Evolutionary conservation across 306 rosid genomes (phyloP), one percentile per base, ranked within the genome.

Genomic region (Mimosa pudica): DNA sequence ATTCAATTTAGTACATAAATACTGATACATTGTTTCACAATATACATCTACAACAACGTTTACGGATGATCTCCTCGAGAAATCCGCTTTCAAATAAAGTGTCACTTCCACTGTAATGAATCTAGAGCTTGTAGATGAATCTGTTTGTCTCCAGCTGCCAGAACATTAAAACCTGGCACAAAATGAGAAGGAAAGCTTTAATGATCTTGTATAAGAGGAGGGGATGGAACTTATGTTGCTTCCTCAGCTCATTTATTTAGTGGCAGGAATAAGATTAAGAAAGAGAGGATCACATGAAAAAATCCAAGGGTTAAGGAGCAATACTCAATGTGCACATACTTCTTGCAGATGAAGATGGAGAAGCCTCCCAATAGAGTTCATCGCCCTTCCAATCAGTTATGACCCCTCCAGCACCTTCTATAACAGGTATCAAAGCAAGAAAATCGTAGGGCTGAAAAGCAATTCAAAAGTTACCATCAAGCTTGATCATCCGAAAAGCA

Each of bases 361-460:
- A 89, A 83, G 99, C 98, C 73, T 91, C 97, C 99, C 99, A 95
- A 51, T 11, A 45, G 44, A 95, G 95, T 70, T 86, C 75, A 54
- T 89, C 80, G 60, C 99, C 99, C 83, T 89, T 90, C 99, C 99
- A 95, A 84, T 93, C 98, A 72, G 99, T 95, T 75, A 95, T 87
- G 81, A 87, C 87, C 67, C 99, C 98, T 54, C 98, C 99, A 49
- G 97, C 89, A 58, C 99, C 99, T 86, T 95, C 91, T 79, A 95
- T 93, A 70, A 95, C 92, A 7, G 98, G 97, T 82, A 95, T 82
- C 77, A 95, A 85, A 54, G 98, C 89, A 63, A 95, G 97, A 71
- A 95, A 86, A 83, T 95, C 99, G 70, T 95, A 92, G 14, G 99
- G 97, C 98, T 95, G 93, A 75, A 82, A 83, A 61, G n/a, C 30